Evolutionary conservation across 768 basidiomycete genomes (phyloP).

Genomic region (Tricholoma furcatifolium): DNA sequence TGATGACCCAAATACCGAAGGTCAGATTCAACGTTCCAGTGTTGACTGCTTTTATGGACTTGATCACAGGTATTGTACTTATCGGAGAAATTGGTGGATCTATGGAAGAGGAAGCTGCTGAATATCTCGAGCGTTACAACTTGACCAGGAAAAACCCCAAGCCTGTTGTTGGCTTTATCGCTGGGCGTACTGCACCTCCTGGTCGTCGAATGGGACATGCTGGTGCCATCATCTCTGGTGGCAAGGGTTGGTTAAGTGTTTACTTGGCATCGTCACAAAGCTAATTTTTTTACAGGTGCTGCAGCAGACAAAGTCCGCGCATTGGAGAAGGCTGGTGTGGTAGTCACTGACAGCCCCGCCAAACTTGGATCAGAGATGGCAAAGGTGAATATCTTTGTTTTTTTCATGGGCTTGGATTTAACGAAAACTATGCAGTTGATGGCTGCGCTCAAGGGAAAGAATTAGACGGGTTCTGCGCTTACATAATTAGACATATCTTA

Average conservation of each 20-base stretch:
- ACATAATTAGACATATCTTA: conserved; percentile 19
- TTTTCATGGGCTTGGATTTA: not conserved
- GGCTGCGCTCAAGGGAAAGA: conserved; percentile 49
- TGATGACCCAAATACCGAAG: conserved; percentile 91
- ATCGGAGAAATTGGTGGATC: conserved; percentile 99
- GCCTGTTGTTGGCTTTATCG: conserved; percentile 97
- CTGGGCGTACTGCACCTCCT: conserved; percentile 96
- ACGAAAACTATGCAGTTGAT: conserved; percentile 54
- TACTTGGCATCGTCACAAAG: not conserved
- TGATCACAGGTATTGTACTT: conserved; percentile 80
- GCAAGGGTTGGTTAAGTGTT: conserved; percentile 70
- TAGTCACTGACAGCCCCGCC: conserved; percentile 94
- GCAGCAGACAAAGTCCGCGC: conserved; percentile 93
- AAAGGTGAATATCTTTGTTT: conserved; percentile 51
- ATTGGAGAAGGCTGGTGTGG: conserved; percentile 86
- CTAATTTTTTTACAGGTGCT: conserved; percentile 50
- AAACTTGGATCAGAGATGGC: conserved; percentile 91
- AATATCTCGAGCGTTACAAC: conserved; percentile 92
- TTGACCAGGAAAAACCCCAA: conserved; percentile 84
- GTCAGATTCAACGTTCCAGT: conserved; percentile 33
- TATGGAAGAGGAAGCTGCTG: conserved; percentile 99
- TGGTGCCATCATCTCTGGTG: conserved; percentile 97
- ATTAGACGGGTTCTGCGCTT: conserved; percentile 19
- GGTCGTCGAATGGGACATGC: conserved; percentile 98
- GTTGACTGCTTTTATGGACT: not conserved